These are phyloP conservation scores for Sporothrix curviconia DNA, from an alignment of 2,329 filamentous ascomycete species.

Conservation along the genomic window DNA sequence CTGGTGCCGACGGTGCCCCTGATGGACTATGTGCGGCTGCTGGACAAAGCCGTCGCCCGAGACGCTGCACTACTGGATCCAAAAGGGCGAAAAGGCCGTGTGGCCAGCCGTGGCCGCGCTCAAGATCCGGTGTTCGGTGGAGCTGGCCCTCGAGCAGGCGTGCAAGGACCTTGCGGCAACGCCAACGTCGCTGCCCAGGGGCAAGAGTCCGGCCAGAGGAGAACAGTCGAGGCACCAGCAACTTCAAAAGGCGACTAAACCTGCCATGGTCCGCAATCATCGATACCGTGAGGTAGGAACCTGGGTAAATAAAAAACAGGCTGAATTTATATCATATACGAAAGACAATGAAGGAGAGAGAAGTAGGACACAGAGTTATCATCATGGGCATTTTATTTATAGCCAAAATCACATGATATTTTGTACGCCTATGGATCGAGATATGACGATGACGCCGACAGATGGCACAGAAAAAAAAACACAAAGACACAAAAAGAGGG, in stretches of 20 bases:
- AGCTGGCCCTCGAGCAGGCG: constrained; percentile 78
- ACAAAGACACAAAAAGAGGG: neutral
- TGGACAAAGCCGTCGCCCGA: constrained; percentile 77
- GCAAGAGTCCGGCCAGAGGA: constrained; percentile 3
- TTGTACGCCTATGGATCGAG: constrained; percentile 4
- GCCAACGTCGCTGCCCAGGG: neutral
- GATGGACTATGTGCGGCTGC: constrained; percentile 65
- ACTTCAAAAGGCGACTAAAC: neutral
- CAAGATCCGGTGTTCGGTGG: constrained; percentile 74
- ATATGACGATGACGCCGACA: constrained; percentile 6
- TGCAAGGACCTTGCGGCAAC: constrained; percentile 49
- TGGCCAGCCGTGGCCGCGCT: constrained; percentile 85
- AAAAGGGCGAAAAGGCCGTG: constrained; percentile 75
- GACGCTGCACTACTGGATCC: constrained; percentile 77
- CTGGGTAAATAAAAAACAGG: too few species aligned
- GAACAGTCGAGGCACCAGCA: neutral
- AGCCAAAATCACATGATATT: neutral
- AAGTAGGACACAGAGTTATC: too few species aligned
- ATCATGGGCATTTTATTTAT: too few species aligned
- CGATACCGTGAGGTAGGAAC: constrained; percentile 7
- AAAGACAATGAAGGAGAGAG: too few species aligned
- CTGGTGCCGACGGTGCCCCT: constrained; percentile 73
- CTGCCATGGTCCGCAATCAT: too few species aligned
- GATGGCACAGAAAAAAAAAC: neutral
- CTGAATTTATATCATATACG: too few species aligned